A percentile compares a stretch with the other conserved stretches of the same genome.
Evolutionary conservation across 371 early-diverging fungal species (phyloP).

Genomic region (Mucor mucedo): DNA sequence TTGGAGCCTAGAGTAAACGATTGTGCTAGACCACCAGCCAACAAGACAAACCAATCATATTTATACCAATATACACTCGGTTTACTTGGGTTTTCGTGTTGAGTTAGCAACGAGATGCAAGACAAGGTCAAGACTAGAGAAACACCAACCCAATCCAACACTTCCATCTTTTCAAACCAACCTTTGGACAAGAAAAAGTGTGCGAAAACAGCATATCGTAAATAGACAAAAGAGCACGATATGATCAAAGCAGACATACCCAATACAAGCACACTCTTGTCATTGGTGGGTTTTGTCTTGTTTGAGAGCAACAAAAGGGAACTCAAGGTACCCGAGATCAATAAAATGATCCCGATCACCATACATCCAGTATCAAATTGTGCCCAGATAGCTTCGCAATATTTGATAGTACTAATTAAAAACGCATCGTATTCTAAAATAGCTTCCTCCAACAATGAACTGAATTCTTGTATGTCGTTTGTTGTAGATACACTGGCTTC

Average conservation of each 20-base stretch:
- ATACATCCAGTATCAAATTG: constrained; percentile 84
- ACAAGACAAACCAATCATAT: constrained; percentile 19
- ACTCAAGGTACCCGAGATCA: constrained; percentile 33
- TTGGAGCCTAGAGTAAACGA: constrained; percentile 79
- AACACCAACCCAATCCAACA: constrained; percentile 35
- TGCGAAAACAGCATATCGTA: background rate
- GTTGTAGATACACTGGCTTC: background rate
- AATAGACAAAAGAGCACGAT: background rate
- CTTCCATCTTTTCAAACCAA: constrained; percentile 49
- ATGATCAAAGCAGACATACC: background rate
- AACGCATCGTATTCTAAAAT: constrained; percentile 65
- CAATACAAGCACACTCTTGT: background rate
- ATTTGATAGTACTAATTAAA: constrained; percentile 66
- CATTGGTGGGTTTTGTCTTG: too few species aligned
- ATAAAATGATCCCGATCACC: constrained; percentile 58
- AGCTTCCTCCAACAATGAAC: constrained; percentile 35
- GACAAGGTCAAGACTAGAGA: constrained; percentile 16
- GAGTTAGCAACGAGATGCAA: background rate
- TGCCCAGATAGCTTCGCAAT: constrained; percentile 88
- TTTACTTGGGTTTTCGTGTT: background rate
- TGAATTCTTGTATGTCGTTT: background rate
- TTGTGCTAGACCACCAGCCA: constrained; percentile 51
- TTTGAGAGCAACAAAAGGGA: constrained; percentile 14
- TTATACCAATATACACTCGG: background rate
- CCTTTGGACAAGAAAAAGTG: background rate